phyloP scores from a whole-genome alignment of 2,329 filamentous ascomycete species.

The Fusarium sp. region DNA sequence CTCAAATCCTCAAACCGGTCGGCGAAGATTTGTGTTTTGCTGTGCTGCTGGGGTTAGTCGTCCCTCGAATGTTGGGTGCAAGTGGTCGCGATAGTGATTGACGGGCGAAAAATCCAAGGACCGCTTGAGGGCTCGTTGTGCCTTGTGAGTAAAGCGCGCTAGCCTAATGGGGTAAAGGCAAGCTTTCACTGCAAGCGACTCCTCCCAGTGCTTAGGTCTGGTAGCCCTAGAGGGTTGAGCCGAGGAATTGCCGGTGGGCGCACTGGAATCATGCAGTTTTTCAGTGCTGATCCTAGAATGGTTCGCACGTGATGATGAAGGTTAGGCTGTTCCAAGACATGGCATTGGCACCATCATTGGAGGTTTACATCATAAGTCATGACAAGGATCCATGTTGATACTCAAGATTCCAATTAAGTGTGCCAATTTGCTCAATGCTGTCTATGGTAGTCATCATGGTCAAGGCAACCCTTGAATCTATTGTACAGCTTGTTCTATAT shows the following conservation, averaged over 20 bases:
- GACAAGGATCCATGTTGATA: neutral
- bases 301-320: slow-evolving; percentile 26
- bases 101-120: slow-evolving; percentile 56
- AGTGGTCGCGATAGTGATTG: slow-evolving; percentile 56
- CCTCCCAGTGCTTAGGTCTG: slow-evolving; percentile 54
- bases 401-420: slow-evolving; percentile 5
- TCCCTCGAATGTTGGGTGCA: slow-evolving; percentile 53
- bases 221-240: slow-evolving; percentile 52
- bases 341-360: neutral
- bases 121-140: slow-evolving; percentile 55
- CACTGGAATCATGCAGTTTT: slow-evolving; percentile 1
- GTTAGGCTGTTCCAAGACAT: neutral
- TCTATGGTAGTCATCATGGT: slow-evolving; percentile 44
- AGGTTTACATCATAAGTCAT: slow-evolving; percentile 6
- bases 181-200: slow-evolving; percentile 51
- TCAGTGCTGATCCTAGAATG: neutral
- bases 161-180: slow-evolving; percentile 49
- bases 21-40: slow-evolving; percentile 55
- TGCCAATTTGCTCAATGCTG: slow-evolving; percentile 36
- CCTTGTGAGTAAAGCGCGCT: slow-evolving; percentile 51
- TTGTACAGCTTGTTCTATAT: slow-evolving; percentile 47
- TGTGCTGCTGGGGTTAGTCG: slow-evolving; percentile 58
- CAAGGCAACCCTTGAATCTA: slow-evolving; percentile 43
- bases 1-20: slow-evolving; percentile 54
- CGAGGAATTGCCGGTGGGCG: slow-evolving; percentile 48